Evolutionary conservation across 1,284 basidiomycete species (phyloP).

Genomic region (Trichosporon ovoides): DNA sequence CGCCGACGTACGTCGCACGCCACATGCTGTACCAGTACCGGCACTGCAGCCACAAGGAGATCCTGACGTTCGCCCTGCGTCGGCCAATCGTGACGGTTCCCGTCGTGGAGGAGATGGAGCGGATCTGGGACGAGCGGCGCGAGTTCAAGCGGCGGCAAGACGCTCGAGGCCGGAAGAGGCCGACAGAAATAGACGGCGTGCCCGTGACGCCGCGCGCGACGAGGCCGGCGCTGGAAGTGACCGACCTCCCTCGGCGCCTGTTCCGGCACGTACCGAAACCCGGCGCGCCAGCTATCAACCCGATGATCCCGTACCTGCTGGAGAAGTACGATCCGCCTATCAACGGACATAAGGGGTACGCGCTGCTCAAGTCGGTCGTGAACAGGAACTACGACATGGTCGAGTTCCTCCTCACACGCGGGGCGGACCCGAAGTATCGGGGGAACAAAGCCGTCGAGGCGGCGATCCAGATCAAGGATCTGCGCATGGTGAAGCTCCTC

Average conservation of each 20-base stretch:
- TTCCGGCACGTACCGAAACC: slow-evolving; percentile 26
- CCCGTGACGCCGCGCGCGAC: slow-evolving; percentile 7
- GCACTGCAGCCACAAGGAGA: slow-evolving; percentile 17
- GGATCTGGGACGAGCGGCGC: slow-evolving; percentile 31
- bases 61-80: slow-evolving; percentile 28
- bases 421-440: slow-evolving; percentile 63
- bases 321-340: slow-evolving; percentile 29
- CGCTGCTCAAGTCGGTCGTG: slow-evolving; percentile 67
- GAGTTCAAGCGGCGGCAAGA: slow-evolving; percentile 8
- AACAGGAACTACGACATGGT: slow-evolving; percentile 61
- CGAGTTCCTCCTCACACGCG: slow-evolving; percentile 62
- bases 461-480: slow-evolving; percentile 63
- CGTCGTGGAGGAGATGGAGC: slow-evolving; percentile 29
- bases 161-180: neutral
- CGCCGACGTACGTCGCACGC: slow-evolving; percentile 26
- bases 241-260: slow-evolving; percentile 42
- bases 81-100: slow-evolving; percentile 33
- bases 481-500: slow-evolving; percentile 64
- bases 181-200: neutral
- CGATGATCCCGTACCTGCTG: slow-evolving; percentile 47
- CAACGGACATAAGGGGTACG: slow-evolving; percentile 68
- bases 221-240: neutral
- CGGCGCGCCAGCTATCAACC: slow-evolving; percentile 21
- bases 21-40: slow-evolving; percentile 36
- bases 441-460: slow-evolving; percentile 62